Percentiles rank a stretch among this genome's conserved stretches.
Conservation (phyloP, 768 basidiomycete species). For the Termitomyces titanicus region DNA sequence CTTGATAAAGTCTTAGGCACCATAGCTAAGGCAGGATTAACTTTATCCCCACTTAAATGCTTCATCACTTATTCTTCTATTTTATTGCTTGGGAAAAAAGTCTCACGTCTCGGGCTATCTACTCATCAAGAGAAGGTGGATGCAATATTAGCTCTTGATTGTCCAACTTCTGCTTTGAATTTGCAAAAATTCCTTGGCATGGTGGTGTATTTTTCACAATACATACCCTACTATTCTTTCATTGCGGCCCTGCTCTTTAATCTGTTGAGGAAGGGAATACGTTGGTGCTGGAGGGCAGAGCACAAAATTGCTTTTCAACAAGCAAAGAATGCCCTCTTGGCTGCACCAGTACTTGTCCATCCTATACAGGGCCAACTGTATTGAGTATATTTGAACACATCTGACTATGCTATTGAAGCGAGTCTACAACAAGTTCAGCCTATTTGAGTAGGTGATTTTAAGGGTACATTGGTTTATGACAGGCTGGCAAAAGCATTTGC, state of each 20-base stretch:
- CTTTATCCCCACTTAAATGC: slow-evolving; percentile 31
- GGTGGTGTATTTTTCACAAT: slow-evolving; percentile 34
- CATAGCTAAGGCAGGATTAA: slow-evolving; percentile 24
- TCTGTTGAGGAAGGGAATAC: slow-evolving; percentile 24
- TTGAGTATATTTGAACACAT: slow-evolving; percentile 32
- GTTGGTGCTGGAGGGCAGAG: slow-evolving; percentile 19
- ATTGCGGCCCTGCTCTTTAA: slow-evolving; percentile 30
- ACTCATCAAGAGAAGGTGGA: slow-evolving; percentile 34
- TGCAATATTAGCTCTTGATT: slow-evolving; percentile 26
- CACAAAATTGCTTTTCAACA: slow-evolving; percentile 25
- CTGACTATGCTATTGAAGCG: slow-evolving; percentile 23
- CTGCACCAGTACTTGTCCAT: slow-evolving; percentile 30
- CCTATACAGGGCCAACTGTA: slow-evolving; percentile 26
- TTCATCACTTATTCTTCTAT: slow-evolving; percentile 30
- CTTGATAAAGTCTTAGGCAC: slow-evolving; percentile 25
- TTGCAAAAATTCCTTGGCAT: too few relatives aligned
- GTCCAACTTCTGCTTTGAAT: slow-evolving; percentile 25
- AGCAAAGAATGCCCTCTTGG: slow-evolving; percentile 23
- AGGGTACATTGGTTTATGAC: slow-evolving; percentile 24
- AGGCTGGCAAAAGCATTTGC: too few relatives aligned
- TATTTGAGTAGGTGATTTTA: slow-evolving; percentile 21
- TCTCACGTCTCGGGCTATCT: slow-evolving; percentile 32
- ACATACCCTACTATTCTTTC: slow-evolving; percentile 31
- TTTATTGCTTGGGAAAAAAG: slow-evolving; percentile 35
- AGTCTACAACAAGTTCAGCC: slow-evolving; percentile 32